Conservation (phyloP, 148 eudicot genomes). For the Chenopodium quinoa region DNA sequence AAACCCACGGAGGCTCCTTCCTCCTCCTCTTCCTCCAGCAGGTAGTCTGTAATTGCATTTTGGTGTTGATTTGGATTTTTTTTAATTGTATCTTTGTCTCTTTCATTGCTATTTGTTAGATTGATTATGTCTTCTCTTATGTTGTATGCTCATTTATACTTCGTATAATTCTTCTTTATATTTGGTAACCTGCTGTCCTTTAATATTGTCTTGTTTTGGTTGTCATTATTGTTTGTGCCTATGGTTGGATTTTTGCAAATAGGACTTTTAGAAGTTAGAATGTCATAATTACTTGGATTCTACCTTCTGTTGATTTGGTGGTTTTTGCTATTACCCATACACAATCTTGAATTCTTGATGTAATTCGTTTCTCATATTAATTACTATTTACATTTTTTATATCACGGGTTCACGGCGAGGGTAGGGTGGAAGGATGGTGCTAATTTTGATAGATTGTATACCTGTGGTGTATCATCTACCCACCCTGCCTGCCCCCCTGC, state of each 20-base stretch:
- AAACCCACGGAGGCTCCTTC: constrained; percentile 55
- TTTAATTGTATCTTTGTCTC: neutral
- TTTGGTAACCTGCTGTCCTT: neutral
- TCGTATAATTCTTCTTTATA: neutral
- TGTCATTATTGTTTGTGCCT: neutral
- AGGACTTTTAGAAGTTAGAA: neutral
- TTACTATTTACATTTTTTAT: neutral
- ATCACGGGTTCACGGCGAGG: neutral
- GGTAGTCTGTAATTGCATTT: constrained; percentile 36
- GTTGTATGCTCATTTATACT: neutral
- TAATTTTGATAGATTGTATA: neutral
- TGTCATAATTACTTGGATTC: neutral
- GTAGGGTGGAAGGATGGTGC: neutral
- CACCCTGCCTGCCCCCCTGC: neutral
- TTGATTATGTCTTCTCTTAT: neutral
- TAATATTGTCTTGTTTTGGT: constrained; percentile 3
- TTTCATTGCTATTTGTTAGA: neutral
- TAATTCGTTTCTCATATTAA: neutral
- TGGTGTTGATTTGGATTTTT: neutral
- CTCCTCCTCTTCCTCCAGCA: constrained; percentile 42
- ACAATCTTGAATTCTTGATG: neutral
- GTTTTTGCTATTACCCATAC: neutral
- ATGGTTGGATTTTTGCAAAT: neutral
- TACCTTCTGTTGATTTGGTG: neutral
- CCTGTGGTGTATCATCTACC: neutral